Evolutionary conservation across 805 yeast genomes (phyloP), one percentile per base, ranked within the genome.

Genomic region (Blastobotrys mokoenaii): DNA sequence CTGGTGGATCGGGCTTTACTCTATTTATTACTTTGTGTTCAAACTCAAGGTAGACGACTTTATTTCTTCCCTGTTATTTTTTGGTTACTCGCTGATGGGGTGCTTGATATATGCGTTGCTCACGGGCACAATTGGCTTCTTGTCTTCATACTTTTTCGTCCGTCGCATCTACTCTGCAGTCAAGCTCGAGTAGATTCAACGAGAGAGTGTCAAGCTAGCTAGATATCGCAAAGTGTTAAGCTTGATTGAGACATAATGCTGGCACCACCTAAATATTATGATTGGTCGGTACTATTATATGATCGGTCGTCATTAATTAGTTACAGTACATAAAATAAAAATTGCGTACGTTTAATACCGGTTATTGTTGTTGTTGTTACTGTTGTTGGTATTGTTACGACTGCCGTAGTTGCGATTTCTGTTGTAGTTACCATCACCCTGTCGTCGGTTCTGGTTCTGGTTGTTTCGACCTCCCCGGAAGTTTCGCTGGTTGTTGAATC

Each of bases 41-140:
- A 71, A 74, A 54, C 67, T 84, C 60, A 73, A 76, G 40, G 72
- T 84, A 40, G 72, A 76, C 25, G 90, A 82, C 51, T 73, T 81
- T 52, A 79, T 84, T 9, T 79, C 89, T 17, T 67, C 73, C 1
- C 56, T 87, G 49, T 65, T 87, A 44, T 85, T 83, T 60, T 75
- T 87, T 53, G 75, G 80, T 36, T 87, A 87, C 60, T 78, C 85
- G 60, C 70, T 79, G 2, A 70, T 85, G 41, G 74, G 81, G 41
- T 77, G 83, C 54, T 58, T 73, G 3, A 61, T 81, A 30, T 67
- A 84, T 45, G 84, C 89, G 0, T 65, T 82, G 32, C 78, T 82
- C 1, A 79, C 85, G 55, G 96, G 96, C 11, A 73, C 90, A 1
- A 69, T 86, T 25, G 86, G 89, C 2, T 73, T 83, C 39, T 59